phyloP scores from a whole-genome alignment of 2,329 filamentous ascomycete species.

The Stachybotrys chlorohalonatus region DNA sequence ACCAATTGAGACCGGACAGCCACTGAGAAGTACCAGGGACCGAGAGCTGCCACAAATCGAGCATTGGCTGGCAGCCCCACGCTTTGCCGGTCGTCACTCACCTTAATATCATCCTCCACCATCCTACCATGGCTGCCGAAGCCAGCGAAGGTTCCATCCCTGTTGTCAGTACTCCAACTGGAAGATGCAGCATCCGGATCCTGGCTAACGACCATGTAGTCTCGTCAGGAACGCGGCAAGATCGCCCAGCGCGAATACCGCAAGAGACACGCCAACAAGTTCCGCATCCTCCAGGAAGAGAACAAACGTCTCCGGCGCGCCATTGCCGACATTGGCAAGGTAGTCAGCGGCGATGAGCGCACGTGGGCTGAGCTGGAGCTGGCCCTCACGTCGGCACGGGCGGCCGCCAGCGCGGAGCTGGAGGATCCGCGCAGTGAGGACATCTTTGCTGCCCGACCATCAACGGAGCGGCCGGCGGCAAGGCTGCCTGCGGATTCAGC shows the following conservation, averaged over 20 bases:
- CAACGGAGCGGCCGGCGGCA: background rate
- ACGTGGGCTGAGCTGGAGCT: constrained; percentile 7
- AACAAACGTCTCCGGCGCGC: constrained; percentile 13
- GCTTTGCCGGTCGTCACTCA: background rate
- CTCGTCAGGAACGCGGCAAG: constrained; percentile 15
- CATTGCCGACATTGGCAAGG: constrained; percentile 8
- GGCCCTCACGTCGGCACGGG: constrained; percentile 8
- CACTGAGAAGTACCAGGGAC: too few species aligned
- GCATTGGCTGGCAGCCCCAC: too few species aligned
- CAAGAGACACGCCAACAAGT: constrained; percentile 14
- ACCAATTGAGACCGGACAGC: too few species aligned
- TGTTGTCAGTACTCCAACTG: background rate
- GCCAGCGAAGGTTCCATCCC: background rate
- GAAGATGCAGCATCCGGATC: background rate
- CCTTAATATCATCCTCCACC: background rate
- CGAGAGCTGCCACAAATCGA: too few species aligned
- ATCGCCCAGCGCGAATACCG: constrained; percentile 16
- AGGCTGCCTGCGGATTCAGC: background rate
- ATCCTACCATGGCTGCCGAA: background rate
- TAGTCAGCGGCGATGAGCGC: constrained; percentile 5
- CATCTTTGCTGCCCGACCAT: background rate
- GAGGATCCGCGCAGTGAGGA: background rate
- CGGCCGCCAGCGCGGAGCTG: constrained; percentile 3
- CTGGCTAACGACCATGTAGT: constrained; percentile 5
- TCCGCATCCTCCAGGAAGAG: constrained; percentile 14